These are phyloP conservation scores for Hypseocharis bilobata DNA, from an alignment of 441 rosid species.

Conservation along the genomic window DNA sequence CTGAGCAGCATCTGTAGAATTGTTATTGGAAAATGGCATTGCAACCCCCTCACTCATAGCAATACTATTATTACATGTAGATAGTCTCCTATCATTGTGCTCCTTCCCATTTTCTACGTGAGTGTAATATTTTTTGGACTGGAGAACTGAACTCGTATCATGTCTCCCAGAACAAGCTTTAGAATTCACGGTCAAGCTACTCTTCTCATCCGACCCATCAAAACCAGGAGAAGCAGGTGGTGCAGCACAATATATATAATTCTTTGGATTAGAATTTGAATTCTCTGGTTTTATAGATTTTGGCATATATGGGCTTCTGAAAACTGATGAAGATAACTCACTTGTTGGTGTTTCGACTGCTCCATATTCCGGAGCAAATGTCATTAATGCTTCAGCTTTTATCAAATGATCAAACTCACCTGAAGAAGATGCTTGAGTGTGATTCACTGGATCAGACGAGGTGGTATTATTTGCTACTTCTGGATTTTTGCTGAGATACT, in stretches of 20 bases:
- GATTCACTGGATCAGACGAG: constrained; percentile 45
- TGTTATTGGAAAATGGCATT: constrained; percentile 44
- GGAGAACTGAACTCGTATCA: constrained; percentile 30
- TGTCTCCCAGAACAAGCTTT: constrained; percentile 42
- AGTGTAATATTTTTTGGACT: constrained; percentile 53
- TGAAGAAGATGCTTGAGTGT: constrained; percentile 36
- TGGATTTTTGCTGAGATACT: constrained; percentile 58
- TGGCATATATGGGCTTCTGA: constrained; percentile 83
- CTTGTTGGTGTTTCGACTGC: constrained; percentile 77
- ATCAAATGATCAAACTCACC: constrained; percentile 89
- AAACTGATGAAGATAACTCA: constrained; percentile 55
- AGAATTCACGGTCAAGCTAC: constrained; percentile 32
- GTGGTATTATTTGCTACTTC: constrained; percentile 45
- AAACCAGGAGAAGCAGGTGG: constrained; percentile 60
- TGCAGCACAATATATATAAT: constrained; percentile 70
- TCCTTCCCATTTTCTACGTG: constrained; percentile 55
- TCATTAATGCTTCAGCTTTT: constrained; percentile 95
- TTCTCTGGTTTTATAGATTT: constrained; percentile 60
- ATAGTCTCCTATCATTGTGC: constrained; percentile 37
- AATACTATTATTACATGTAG: constrained; percentile 33
- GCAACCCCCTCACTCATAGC: constrained; percentile 41
- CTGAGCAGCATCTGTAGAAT: constrained; percentile 47
- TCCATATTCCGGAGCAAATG: constrained; percentile 95
- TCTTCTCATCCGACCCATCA: constrained; percentile 64
- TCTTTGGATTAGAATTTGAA: constrained; percentile 62